Base-by-base conservation (phyloP, 2,329 filamentous ascomycete species). In the Aspergillus melleus region DNA sequence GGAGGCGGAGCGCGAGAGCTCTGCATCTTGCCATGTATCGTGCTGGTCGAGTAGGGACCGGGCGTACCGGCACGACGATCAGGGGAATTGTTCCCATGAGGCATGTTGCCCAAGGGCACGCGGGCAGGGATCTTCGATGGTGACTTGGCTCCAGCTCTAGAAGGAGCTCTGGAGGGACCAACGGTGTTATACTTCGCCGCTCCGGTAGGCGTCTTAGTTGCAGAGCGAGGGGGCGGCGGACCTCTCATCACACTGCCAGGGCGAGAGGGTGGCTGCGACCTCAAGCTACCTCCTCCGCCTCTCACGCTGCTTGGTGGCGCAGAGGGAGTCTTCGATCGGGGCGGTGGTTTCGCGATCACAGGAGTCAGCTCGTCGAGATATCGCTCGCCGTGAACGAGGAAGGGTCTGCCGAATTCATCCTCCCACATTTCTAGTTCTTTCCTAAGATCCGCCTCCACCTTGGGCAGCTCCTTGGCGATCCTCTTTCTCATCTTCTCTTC, bases 401-500 rank as follows among this genome's bases (percentile, higher is more conserved):
- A 99, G 3, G 93, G 91, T 11, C 92, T 87, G 3, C 92, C 94
- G 74, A 94, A 97, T 72, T 98, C 95, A 55, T 96, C 90, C 74
- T 99, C 95, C 88, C 92, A 99, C 50, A 84, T 80, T 72, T 94
- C 90, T 29, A 99, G 83, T n/a, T 85, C 83, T 74, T 88, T 94
- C 65, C 86, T 86, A 60, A 99, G 79, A n/a, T 98, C 92, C 0
- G 84, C 84, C 59, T 94, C 88, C 49, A 99, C 84, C 80, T 96
- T 98, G 58, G 95, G 95, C 30, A 99, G 81, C 72, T 99, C 95
- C 76, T 98, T 99, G 26, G 93, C 86, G 63, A 99, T 97, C 59
- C 93, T 86, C 85, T 99, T 99, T 61, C 95, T 88, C 91, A 96
- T 96, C 84, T 98, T 99, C 79, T 99, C 95, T 73, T 99, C 95